Conservation (phyloP, 768 basidiomycete species). For the Russula griseocarnosa region DNA sequence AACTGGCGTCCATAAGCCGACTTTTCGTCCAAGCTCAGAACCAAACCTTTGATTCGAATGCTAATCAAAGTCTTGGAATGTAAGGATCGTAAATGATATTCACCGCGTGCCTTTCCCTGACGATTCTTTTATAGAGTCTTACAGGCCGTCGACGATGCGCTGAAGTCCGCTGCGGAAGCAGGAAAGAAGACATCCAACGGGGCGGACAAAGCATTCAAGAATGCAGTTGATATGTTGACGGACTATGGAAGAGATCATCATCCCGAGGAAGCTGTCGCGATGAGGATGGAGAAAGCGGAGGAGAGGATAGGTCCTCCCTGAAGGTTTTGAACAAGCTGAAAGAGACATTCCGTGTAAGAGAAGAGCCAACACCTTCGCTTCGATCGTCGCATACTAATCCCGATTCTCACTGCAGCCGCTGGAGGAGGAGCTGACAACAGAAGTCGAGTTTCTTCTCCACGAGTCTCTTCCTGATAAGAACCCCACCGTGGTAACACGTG, state of each 20-base stretch:
- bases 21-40: background rate
- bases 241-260: background rate
- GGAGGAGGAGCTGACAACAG: background rate
- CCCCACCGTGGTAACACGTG: background rate
- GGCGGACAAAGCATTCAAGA: background rate
- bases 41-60: background rate
- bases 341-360: background rate
- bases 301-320: background rate
- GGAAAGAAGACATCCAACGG: background rate
- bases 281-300: background rate
- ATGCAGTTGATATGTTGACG: background rate
- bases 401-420: background rate
- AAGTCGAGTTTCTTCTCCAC: conserved; percentile 4
- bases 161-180: background rate
- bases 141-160: conserved; percentile 4
- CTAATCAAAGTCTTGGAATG: background rate
- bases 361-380: too few species aligned
- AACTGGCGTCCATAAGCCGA: conserved; percentile 15
- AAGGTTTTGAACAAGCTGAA: background rate
- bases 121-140: background rate
- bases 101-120: background rate
- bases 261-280: too few species aligned
- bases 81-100: background rate
- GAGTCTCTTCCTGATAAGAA: background rate
- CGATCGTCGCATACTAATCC: background rate